Conservation (phyloP, 768 basidiomycete species). For the Dacryopinax primogenitus region DNA sequence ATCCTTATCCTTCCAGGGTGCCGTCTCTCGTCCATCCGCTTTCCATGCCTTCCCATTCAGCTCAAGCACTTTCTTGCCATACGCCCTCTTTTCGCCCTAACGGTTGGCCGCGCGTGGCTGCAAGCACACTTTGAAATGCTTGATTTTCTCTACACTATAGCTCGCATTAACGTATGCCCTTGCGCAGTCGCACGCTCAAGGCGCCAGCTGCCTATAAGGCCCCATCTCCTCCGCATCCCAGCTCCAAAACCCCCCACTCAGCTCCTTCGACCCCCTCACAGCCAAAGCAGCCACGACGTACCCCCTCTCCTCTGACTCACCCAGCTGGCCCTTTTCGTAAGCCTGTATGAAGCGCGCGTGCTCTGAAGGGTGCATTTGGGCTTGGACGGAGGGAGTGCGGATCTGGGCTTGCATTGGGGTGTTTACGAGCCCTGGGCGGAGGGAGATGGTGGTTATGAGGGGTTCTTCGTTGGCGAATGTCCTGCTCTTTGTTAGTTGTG, state of each 20-base stretch:
- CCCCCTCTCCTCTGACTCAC: constrained; percentile 61
- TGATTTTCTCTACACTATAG: no score
- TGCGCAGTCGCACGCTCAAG: no score
- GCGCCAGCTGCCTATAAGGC: no score
- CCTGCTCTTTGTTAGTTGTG: constrained; percentile 29
- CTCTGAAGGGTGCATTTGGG: constrained; percentile 42
- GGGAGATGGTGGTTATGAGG: constrained; percentile 54
- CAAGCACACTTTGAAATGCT: no score
- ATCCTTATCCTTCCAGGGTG: no score
- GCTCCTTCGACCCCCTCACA: constrained; percentile 44
- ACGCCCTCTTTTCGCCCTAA: no score
- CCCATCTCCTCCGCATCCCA: constrained; percentile 41
- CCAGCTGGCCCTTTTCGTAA: constrained; percentile 52
- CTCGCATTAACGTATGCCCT: no score
- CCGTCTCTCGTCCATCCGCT: no score
- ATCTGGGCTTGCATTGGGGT: constrained; percentile 69
- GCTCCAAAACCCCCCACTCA: constrained; percentile 66
- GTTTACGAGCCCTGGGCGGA: constrained; percentile 82
- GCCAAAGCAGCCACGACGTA: constrained; percentile 64
- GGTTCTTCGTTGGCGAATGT: constrained; percentile 78
- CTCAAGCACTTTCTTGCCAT: no score
- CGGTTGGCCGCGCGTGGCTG: no score
- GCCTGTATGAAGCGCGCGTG: constrained; percentile 46
- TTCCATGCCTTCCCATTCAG: no score
- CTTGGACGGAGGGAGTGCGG: constrained; percentile 37